phyloP scores from a whole-genome alignment of 148 eudicot genomes.

The Amaranthus cruentus region DNA sequence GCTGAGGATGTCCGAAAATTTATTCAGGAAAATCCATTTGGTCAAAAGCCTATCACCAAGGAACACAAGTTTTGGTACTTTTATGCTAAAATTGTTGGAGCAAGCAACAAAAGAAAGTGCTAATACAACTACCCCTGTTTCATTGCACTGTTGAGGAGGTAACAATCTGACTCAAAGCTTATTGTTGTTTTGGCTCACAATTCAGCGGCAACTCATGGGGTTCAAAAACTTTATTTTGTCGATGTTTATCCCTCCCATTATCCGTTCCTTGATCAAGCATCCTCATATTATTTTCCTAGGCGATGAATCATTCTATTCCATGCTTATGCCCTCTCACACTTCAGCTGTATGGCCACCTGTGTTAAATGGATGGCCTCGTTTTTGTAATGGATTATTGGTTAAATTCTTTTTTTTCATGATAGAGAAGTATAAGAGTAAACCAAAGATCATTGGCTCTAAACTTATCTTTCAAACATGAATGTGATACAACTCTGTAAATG shows the following conservation, averaged over 20 bases:
- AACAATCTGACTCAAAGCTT: constrained; percentile 4
- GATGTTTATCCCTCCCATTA: background rate
- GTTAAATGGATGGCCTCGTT: constrained; percentile 10
- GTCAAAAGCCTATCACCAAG: constrained; percentile 58
- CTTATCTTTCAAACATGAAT: constrained; percentile 18
- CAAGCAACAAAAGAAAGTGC: constrained; percentile 4
- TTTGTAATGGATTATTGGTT: constrained; percentile 20
- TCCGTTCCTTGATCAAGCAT: constrained; percentile 1
- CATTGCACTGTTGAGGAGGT: constrained; percentile 4
- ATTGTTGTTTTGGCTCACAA: constrained; percentile 2
- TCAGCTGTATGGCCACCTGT: background rate
- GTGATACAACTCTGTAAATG: constrained; percentile 13
- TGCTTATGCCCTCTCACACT: background rate
- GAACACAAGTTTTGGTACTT: constrained; percentile 41
- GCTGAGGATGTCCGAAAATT: constrained; percentile 58
- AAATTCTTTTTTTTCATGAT: constrained; percentile 5
- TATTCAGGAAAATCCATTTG: constrained; percentile 60
- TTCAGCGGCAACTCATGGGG: constrained; percentile 3
- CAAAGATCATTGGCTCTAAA: constrained; percentile 17
- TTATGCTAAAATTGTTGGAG: constrained; percentile 42
- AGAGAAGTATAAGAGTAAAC: constrained; percentile 17
- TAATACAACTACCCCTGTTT: background rate
- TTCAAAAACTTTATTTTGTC: background rate
- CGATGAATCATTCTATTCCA: background rate
- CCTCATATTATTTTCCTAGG: background rate